A percentile compares a stretch with the other conserved stretches of the same genome.
Evolutionary conservation across 306 rosid species (phyloP).

Genomic region (Pyrus bretschneideri): DNA sequence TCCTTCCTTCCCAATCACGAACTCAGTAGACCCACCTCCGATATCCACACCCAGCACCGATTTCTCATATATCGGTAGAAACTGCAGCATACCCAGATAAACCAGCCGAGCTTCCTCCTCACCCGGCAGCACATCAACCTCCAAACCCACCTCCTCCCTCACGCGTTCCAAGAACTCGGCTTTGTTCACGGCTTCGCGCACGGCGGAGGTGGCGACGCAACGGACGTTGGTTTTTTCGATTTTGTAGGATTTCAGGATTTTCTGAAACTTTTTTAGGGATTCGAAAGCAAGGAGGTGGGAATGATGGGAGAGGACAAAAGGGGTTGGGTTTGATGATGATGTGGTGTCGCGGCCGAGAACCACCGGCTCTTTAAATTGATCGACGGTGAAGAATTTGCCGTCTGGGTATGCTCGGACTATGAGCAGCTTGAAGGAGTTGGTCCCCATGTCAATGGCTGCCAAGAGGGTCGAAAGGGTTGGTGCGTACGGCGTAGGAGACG

Average conservation of each 20-base stretch:
- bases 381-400: constrained; percentile 24
- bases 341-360: constrained; percentile 29
- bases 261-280: constrained; percentile 16
- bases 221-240: constrained; percentile 9
- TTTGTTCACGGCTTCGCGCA: constrained; percentile 28
- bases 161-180: constrained; percentile 12
- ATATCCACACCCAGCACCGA: constrained; percentile 27
- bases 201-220: constrained; percentile 37
- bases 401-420: constrained; percentile 19
- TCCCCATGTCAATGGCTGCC: constrained; percentile 35
- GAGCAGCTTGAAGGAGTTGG: constrained; percentile 38
- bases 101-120: constrained; percentile 40
- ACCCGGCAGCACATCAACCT: constrained; percentile 28
- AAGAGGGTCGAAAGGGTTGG: constrained; percentile 13
- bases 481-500: neutral
- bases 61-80: constrained; percentile 19
- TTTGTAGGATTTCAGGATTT: constrained; percentile 2
- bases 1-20: constrained; percentile 31
- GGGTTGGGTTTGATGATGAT: neutral
- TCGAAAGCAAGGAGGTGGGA: constrained; percentile 20
- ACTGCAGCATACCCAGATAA: constrained; percentile 30
- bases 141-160: constrained; percentile 16
- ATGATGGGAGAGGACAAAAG: constrained; percentile 18
- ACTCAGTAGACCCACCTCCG: constrained; percentile 45
- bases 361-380: constrained; percentile 17